Evolutionary conservation across 1,284 basidiomycete species (phyloP), one percentile per base, ranked within the genome.

Genomic region (Pascua guehoae): DNA sequence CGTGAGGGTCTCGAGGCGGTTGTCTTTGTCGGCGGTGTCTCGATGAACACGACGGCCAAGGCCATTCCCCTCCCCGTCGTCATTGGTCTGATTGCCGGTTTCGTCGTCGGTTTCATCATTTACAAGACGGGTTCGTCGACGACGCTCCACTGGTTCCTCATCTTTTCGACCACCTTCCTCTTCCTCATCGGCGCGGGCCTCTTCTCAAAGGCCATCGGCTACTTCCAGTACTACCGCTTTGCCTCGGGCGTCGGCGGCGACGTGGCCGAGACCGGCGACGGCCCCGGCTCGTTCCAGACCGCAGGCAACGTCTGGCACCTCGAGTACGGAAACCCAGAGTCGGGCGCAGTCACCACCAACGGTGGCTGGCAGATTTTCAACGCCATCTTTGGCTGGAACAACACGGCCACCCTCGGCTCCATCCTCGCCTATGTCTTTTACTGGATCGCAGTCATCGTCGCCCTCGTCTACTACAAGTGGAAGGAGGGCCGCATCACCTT

Each of bases 1-100:
- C 86, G 93, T 65, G 93, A 97, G 80, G 93, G 92, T 69, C 81
- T 96, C 64, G 93, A 97, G 76, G 91, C 89, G 1, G 87, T 96
- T 57, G 81, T 97, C 61, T 96, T 96, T 71, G 91, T 96, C 51
- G 89, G 92, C 16, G 92, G 93, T 57, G 92, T 95, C 44, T 86
- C 91, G 2, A 85, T 96, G 46, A 86, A 86, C 41, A 83, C 89
- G 69, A 80, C 84, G 2, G 92, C 88, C 2, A 84, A 82, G 1
- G 84, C 91, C 5, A 94, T 96, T 68, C 93, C 93, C 1, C 86
- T 96, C 49, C 88, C 93, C 8, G 84, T 90, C 51, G 86, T 96
- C 60, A 84, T 87, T 41, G 93, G 91, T 46, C 78, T 96, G 57
- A 73, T 91, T 51, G 83, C 84, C 54, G 93, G 93, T 32, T 75